Base-by-base conservation (phyloP, 192 early-diverging fungal genomes). In the Geranomyces variabilis region DNA sequence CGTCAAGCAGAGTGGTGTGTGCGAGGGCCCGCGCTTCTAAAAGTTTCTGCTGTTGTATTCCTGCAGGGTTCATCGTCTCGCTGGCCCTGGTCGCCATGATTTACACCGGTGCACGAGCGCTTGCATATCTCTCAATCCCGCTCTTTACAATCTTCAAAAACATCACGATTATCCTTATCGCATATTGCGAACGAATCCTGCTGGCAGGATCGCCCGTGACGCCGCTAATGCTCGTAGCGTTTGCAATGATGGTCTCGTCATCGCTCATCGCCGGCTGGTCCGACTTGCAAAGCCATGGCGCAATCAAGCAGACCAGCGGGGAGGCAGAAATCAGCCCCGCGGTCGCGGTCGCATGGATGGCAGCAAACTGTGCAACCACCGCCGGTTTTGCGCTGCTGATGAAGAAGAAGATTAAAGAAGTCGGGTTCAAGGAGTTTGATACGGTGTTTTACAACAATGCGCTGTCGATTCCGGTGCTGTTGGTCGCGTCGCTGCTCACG, bases 91-190 rank as follows among this genome's bases (percentile, higher is more conserved):
- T 94, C 4, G 83, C 89, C 43, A 99, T 99, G 97, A 92, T 99
- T 66, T 97, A 97, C 81, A 96, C 96, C 15, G 97, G 96, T 57
- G 92, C 92, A 59, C 96, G 96, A 77, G 90, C 93, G 46, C 77
- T 99, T 6, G 93, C 96, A 75, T 96, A 88, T 79, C 86, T 99
- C 44, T 86, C 91, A 63, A 94, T 99, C 63, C 92, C 97, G 17
- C 80, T 99, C 36, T 97, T 96, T 73, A 99, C 97, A 30, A 90
- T 99, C 66, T 99, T 97, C 84, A 99, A 99, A 82, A 99, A 99
- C 83, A 75, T 97, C 71, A 99, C 97, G 46, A 99, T 99, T 74
- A 96, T 99, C 75, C 78, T 94, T 24, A 96, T 96, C 71, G 97
- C 97, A 15, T 96, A 94, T 73, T 92, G 90, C 49, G 97, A 99